Evolutionary conservation across 306 rosid genomes (phyloP), one percentile per base, ranked within the genome.

Genomic region (Cajanus cajan): DNA sequence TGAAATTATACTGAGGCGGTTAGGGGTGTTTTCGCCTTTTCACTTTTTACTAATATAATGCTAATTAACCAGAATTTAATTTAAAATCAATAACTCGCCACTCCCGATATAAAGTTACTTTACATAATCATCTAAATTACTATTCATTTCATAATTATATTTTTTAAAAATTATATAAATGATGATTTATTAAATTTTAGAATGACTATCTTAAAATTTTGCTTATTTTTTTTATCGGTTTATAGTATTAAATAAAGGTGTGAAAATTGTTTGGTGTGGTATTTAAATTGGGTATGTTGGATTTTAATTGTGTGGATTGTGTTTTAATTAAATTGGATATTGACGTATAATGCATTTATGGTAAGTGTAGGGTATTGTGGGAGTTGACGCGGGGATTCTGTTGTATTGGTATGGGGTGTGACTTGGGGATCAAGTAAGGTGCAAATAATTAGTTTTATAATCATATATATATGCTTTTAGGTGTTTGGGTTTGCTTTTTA

Each of bases 1-100:
- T 68, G 73, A 68, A 43, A 68, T 21, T 68, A 68, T 68, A 68
- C 34, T 12, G 73, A 68, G 55, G 73, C 73, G 73, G 73, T 68
- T 68, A 22, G 73, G 73, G 73, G 0, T 7, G 13, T 43, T 41
- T 22, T 0, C 4, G 73, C 1, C 0, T 41, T 66, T 15, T 25
- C 41, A 28, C 1, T 61, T 15, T 59, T 1, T 61, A 25, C 40
- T 14, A n/a, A n/a, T n/a, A n/a, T n/a, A n/a, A n/a, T n/a, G n/a
- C n/a, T n/a, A n/a, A n/a, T n/a, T n/a, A n/a, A n/a, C n/a, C n/a
- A n/a, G n/a, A n/a, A n/a, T n/a, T n/a, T n/a, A n/a, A n/a, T n/a
- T n/a, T n/a, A n/a, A n/a, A n/a, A n/a, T n/a, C n/a, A n/a, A n/a
- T n/a, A n/a, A n/a, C n/a, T n/a, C n/a, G n/a, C n/a, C n/a, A n/a